phyloP scores from a whole-genome alignment of 2,329 filamentous ascomycete species.

The Aspergillus viridinutans region DNA sequence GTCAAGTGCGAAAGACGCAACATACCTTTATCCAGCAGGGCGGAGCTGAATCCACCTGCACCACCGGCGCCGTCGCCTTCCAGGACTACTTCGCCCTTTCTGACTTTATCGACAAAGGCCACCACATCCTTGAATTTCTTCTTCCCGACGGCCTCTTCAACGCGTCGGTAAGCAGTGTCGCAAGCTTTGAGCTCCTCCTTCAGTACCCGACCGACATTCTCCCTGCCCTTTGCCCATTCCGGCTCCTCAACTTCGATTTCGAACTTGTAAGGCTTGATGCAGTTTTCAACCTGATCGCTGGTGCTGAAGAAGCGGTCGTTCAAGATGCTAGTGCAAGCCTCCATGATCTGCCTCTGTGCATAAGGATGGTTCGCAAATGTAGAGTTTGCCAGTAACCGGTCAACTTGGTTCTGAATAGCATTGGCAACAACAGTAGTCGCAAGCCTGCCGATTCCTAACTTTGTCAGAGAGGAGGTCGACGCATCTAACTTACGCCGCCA shows the following conservation, averaged over 20 bases:
- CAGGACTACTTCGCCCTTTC: slow-evolving; percentile 77
- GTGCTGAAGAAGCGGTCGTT: slow-evolving; percentile 96
- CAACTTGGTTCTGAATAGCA: slow-evolving; percentile 79
- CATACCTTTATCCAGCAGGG: slow-evolving; percentile 75
- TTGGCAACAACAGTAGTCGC: slow-evolving; percentile 88
- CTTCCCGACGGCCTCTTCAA: slow-evolving; percentile 74
- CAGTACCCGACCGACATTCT: slow-evolving; percentile 75
- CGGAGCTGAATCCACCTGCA: slow-evolving; percentile 88
- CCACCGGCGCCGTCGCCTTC: slow-evolving; percentile 80
- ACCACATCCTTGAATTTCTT: slow-evolving; percentile 88
- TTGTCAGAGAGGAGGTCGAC: slow-evolving; percentile 83
- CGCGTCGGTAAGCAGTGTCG: slow-evolving; percentile 68
- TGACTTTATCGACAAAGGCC: slow-evolving; percentile 81
- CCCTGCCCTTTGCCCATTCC: slow-evolving; percentile 82
- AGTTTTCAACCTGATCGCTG: slow-evolving; percentile 96
- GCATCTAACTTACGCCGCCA: slow-evolving; percentile 95
- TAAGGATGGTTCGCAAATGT: slow-evolving; percentile 89
- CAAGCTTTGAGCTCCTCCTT: slow-evolving; percentile 84
- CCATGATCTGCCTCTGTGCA: slow-evolving; percentile 85
- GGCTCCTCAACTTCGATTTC: slow-evolving; percentile 90
- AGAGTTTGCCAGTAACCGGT: slow-evolving; percentile 71
- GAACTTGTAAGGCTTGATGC: slow-evolving; percentile 98
- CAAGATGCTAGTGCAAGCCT: slow-evolving; percentile 82
- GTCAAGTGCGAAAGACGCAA: slow-evolving; percentile 7
- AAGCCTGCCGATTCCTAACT: slow-evolving; percentile 85